A percentile compares a stretch with the other conserved stretches of the same genome.
Evolutionary conservation across 257 asterid species (phyloP).

Genomic region (Thymus quinquecostatus): DNA sequence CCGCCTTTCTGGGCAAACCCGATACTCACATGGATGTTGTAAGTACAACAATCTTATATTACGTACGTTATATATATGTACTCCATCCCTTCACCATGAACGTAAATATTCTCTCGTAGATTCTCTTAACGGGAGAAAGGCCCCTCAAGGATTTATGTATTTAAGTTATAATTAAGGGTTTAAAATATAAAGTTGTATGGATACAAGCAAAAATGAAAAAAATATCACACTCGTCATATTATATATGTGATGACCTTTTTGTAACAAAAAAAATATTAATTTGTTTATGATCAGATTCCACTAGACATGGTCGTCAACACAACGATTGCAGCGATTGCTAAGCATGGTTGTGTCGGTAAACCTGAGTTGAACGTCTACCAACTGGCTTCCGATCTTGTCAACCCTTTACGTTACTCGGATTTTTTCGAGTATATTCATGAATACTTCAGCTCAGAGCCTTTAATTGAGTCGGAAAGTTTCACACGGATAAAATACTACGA

Average conservation of each 20-base stretch:
- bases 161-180: too few species aligned
- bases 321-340: slow-evolving; percentile 23
- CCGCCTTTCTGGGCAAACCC: slow-evolving; percentile 28
- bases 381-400: slow-evolving; percentile 6
- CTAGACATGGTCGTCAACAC: too few species aligned
- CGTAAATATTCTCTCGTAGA: too few species aligned
- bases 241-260: too few species aligned
- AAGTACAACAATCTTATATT: background rate
- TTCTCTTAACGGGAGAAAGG: too few species aligned
- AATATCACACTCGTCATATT: background rate
- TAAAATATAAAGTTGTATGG: too few species aligned
- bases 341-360: slow-evolving; percentile 23
- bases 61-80: too few species aligned
- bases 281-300: slow-evolving; percentile 28
- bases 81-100: too few species aligned
- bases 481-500: slow-evolving; percentile 9
- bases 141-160: too few species aligned
- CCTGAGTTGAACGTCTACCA: slow-evolving; percentile 32
- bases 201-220: too few species aligned
- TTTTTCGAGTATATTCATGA: slow-evolving; percentile 20
- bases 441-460: background rate
- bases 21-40: slow-evolving; percentile 20
- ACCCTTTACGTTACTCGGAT: slow-evolving; percentile 15
- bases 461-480: background rate
- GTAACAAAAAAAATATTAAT: too few species aligned